Conservation (phyloP, 2,329 filamentous ascomycete species). For the Trichoderma sp. region DNA sequence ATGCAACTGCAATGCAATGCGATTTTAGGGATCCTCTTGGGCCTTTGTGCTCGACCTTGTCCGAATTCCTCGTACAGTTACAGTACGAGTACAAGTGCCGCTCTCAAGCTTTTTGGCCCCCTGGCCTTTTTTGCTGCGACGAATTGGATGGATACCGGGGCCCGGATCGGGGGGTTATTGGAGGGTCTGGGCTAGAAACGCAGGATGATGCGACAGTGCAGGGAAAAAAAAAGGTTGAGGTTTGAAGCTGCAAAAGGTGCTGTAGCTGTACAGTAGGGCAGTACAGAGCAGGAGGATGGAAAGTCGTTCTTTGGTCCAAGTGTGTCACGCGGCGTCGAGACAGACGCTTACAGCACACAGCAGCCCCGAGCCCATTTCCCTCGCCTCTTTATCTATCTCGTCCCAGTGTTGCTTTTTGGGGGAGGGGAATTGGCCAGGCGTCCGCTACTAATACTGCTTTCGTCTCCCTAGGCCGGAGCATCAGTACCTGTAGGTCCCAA, state of each 20-base stretch:
- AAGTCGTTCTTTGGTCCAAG: background rate
- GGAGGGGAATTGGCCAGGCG: background rate
- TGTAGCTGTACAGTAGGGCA: background rate
- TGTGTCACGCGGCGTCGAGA: slow-evolving; percentile 17
- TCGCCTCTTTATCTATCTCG: background rate
- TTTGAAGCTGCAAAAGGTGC: background rate
- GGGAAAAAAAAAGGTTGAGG: background rate
- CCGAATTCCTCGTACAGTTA: background rate
- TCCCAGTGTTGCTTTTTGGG: background rate
- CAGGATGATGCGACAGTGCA: slow-evolving; percentile 16
- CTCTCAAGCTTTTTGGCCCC: background rate
- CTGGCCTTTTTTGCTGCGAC: slow-evolving; percentile 11
- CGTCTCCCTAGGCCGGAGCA: slow-evolving; percentile 9
- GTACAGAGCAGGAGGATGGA: background rate
- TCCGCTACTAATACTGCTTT: slow-evolving; percentile 4
- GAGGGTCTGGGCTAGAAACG: slow-evolving; percentile 1
- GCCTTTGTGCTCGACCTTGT: background rate
- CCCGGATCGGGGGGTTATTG: background rate
- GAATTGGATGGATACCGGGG: slow-evolving; percentile 21
- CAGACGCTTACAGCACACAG: slow-evolving; percentile 17
- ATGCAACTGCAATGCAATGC: slow-evolving; percentile 2
- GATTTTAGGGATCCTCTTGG: background rate
- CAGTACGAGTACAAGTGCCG: background rate
- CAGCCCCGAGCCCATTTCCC: slow-evolving; percentile 15
- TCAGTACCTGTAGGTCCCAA: background rate